These are phyloP conservation scores for Prorocentrum cordatum DNA, from an alignment of 169 alveolate genomes.

Conservation along the genomic window DNA sequence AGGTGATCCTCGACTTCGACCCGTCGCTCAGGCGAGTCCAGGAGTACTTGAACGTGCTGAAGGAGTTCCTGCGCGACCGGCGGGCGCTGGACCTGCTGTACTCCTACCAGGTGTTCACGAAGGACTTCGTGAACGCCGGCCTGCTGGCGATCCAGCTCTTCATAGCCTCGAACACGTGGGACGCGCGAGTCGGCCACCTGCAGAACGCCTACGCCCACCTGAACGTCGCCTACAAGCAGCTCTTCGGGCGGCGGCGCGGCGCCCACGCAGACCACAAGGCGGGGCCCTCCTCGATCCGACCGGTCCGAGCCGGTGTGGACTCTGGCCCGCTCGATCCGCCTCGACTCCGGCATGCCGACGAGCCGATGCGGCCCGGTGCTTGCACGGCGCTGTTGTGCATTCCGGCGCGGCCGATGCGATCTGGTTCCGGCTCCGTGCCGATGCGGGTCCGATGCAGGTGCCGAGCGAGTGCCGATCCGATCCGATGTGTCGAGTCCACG, in stretches of 20 bases:
- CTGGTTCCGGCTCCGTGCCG: too few relatives aligned
- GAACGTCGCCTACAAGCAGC: background rate
- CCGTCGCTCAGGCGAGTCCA: constrained; percentile 53
- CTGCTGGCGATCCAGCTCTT: constrained; percentile 35
- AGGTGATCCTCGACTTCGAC: constrained; percentile 52
- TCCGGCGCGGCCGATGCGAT: too few relatives aligned
- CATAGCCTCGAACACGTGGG: constrained; percentile 1
- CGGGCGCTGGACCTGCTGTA: constrained; percentile 51
- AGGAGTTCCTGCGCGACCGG: constrained; percentile 36
- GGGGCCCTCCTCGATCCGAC: too few relatives aligned
- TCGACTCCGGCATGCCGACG: too few relatives aligned
- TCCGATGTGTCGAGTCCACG: too few relatives aligned
- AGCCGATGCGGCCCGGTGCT: too few relatives aligned
- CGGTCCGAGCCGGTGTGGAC: too few relatives aligned
- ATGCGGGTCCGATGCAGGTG: too few relatives aligned
- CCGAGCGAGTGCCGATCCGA: too few relatives aligned
- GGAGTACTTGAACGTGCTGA: constrained; percentile 33
- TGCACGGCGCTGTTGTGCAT: too few relatives aligned
- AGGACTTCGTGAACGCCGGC: constrained; percentile 50
- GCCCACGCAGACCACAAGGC: too few relatives aligned
- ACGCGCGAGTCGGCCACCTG: constrained; percentile 32
- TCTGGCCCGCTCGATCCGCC: too few relatives aligned
- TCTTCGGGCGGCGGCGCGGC: background rate
- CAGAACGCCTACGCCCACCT: constrained; percentile 61
- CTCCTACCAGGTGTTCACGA: constrained; percentile 61